These are phyloP conservation scores for Arabidopsis suecica DNA, from an alignment of 345 rosid species.

Conservation along the genomic window DNA sequence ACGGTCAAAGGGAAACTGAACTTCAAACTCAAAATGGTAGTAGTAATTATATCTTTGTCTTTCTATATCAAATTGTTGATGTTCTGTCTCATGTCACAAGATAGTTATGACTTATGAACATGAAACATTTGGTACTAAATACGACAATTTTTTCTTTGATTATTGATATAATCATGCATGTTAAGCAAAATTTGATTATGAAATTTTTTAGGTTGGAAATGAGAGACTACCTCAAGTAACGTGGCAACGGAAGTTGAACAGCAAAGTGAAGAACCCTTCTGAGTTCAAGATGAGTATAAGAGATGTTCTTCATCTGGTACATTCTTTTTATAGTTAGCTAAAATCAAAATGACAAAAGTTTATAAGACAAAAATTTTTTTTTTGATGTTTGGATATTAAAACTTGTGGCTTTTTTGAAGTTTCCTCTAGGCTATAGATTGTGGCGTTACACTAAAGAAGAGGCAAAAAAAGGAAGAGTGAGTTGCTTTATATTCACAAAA, in stretches of 20 bases:
- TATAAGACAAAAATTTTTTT: background rate
- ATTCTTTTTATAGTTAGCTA: background rate
- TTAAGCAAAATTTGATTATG: too few species aligned
- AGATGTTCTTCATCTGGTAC: constrained; percentile 1
- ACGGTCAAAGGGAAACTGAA: too few species aligned
- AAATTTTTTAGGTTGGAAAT: background rate
- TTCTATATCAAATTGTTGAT: too few species aligned
- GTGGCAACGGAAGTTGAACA: background rate
- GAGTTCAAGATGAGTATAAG: background rate
- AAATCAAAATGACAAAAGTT: background rate
- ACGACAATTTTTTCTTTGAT: too few species aligned
- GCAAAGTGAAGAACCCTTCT: background rate
- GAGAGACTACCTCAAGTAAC: constrained; percentile 1
- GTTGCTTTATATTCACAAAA: background rate
- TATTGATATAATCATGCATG: too few species aligned
- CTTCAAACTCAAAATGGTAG: too few species aligned
- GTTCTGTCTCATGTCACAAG: too few species aligned
- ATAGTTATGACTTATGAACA: too few species aligned
- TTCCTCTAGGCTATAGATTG: constrained; percentile 4
- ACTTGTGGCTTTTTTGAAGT: background rate
- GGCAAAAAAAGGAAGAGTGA: background rate
- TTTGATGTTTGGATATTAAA: background rate
- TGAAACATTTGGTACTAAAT: too few species aligned
- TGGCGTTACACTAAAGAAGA: constrained; percentile 8
- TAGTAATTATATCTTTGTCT: too few species aligned